Evolutionary conservation across 2,329 filamentous ascomycete genomes (phyloP).

Genomic region (Septoria linicola): DNA sequence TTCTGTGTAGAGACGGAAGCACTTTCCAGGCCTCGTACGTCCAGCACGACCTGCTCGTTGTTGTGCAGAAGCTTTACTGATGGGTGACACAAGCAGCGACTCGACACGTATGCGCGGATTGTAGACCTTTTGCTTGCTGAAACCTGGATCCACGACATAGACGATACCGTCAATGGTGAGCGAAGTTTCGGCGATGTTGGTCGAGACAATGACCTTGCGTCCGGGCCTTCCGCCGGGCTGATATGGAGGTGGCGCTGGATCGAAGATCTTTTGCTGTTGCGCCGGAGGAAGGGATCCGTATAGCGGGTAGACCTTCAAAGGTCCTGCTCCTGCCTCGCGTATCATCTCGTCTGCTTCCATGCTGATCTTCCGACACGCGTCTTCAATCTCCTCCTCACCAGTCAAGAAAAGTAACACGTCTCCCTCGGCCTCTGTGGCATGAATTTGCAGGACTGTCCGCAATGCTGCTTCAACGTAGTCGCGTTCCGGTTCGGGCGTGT

Average conservation of each 20-base stretch:
- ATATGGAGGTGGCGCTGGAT: slow-evolving; percentile 73
- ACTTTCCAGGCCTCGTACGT: slow-evolving; percentile 97
- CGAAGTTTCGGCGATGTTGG: slow-evolving; percentile 96
- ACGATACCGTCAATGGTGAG: slow-evolving; percentile 98
- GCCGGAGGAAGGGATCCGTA: slow-evolving; percentile 90
- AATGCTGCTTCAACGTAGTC: slow-evolving; percentile 97
- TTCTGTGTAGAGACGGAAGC: slow-evolving; percentile 95
- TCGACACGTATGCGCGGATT: slow-evolving; percentile 96
- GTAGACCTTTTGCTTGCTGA: slow-evolving; percentile 99
- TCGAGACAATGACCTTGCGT: slow-evolving; percentile 91
- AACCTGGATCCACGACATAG: slow-evolving; percentile 97
- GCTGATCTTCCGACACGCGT: slow-evolving; percentile 86
- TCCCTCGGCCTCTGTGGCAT: slow-evolving; percentile 86
- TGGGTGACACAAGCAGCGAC: slow-evolving; percentile 93
- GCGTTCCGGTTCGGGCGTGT: slow-evolving; percentile 91
- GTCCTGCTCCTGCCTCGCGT: slow-evolving; percentile 86
- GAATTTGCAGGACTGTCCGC: slow-evolving; percentile 92
- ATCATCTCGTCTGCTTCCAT: slow-evolving; percentile 90
- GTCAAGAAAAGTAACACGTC: slow-evolving; percentile 94
- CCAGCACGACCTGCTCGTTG: slow-evolving; percentile 98
- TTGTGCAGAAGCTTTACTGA: slow-evolving; percentile 95
- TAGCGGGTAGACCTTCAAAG: slow-evolving; percentile 84
- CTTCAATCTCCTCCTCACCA: slow-evolving; percentile 97
- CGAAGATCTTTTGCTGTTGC: slow-evolving; percentile 85
- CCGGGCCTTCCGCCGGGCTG: slow-evolving; percentile 78